Evolutionary conservation across 805 yeast species (phyloP).

Genomic region (Zygosaccharomyces rouxii): DNA sequence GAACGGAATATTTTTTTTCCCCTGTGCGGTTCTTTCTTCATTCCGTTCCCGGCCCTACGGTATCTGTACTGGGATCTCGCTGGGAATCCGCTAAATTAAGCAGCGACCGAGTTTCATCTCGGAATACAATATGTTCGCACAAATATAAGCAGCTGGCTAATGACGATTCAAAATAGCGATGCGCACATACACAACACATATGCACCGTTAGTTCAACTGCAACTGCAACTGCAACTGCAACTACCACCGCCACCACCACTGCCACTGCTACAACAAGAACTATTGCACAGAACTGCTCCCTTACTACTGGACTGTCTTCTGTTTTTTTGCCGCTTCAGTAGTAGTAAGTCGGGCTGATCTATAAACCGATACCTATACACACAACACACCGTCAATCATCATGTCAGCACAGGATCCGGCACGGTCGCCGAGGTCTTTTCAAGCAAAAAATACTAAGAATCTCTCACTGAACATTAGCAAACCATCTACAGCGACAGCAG

Average conservation of each 20-base stretch:
- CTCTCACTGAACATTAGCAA: conserved; percentile 19
- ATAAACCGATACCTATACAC: neutral
- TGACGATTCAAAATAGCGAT: neutral
- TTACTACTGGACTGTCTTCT: too few species aligned
- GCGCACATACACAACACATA: neutral
- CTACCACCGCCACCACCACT: neutral
- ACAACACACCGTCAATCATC: neutral
- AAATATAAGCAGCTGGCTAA: conserved; percentile 7
- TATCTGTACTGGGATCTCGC: neutral
- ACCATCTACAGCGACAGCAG: neutral
- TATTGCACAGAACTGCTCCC: too few species aligned
- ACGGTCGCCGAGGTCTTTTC: conserved; percentile 20
- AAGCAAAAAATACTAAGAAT: conserved; percentile 32
- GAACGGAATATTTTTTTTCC: neutral
- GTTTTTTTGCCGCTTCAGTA: neutral
- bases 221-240: neutral
- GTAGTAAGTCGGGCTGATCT: neutral
- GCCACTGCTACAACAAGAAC: too few species aligned
- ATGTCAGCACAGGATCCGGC: neutral
- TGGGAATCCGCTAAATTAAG: conserved; percentile 4
- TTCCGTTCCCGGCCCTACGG: neutral
- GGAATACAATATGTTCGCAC: neutral
- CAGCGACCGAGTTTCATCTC: conserved; percentile 3
- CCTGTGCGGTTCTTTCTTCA: neutral
- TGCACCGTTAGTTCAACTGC: neutral